Percentiles rank a stretch among this genome's conserved stretches.
Evolutionary conservation across 2,329 filamentous ascomycete species (phyloP).

Genomic region (Diaporthe citrichinensis): DNA sequence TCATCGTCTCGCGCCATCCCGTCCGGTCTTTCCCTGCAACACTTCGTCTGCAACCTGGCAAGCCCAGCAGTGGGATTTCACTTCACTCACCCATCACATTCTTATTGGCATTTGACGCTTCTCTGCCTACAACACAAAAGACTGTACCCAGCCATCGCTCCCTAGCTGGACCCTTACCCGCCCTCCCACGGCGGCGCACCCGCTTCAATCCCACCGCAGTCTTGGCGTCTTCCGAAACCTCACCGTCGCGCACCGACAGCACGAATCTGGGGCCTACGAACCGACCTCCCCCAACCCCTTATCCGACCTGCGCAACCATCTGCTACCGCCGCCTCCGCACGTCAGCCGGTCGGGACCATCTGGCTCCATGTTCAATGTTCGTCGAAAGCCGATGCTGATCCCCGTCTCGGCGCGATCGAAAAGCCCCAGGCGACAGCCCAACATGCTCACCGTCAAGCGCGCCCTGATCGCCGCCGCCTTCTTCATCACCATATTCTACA

Average conservation of each 20-base stretch:
- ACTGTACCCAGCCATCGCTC: not conserved
- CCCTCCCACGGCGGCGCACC: constrained; percentile 7
- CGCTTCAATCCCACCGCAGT: not conserved
- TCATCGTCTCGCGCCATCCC: not conserved
- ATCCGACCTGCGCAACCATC: not conserved
- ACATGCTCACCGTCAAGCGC: constrained; percentile 85
- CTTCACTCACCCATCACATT: not conserved
- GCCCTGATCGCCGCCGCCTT: constrained; percentile 80
- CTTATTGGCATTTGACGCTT: not conserved
- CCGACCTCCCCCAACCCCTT: not conserved
- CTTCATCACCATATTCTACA: constrained; percentile 77
- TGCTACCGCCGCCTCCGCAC: not conserved
- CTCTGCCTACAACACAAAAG: not conserved
- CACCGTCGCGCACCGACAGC: not conserved
- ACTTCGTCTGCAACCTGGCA: not conserved
- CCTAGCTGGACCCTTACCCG: not conserved
- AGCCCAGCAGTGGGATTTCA: not conserved
- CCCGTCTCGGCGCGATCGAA: constrained; percentile 27
- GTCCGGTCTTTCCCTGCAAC: not conserved
- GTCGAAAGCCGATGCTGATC: constrained; percentile 32
- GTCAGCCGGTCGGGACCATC: not conserved
- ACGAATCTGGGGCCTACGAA: not conserved
- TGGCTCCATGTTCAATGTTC: constrained; percentile 30
- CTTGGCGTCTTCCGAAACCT: constrained; percentile 15
- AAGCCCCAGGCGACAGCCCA: constrained; percentile 43